Evolutionary conservation across 2,329 filamentous ascomycete genomes (phyloP), one percentile per base, ranked within the genome.

Genomic region (Aquanectria penicillioides): DNA sequence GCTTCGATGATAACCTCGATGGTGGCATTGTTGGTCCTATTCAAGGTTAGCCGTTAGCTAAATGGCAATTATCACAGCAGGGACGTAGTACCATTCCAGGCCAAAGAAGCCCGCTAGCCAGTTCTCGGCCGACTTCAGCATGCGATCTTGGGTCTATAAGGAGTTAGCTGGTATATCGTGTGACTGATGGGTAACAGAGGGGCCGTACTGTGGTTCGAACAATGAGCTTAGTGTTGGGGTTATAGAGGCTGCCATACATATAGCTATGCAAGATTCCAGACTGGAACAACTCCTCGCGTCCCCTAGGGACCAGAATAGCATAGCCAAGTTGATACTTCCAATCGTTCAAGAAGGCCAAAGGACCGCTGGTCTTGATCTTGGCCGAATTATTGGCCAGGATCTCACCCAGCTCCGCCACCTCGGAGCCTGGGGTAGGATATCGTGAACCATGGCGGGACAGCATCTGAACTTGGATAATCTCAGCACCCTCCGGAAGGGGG

Each of bases 61-160:
- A 11, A 18, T 15, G 10, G n/a, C n/a, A n/a, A n/a, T n/a, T 25
- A 6, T 10, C 6, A 8, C 9, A 4, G 11, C 13, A 26, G 7
- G n/a, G 2, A 17, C n/a, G 22, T 20, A 75, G 26, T 67, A 81
- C 80, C 90, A 93, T 41, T 89, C 84, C 0, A 92, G 81, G 1
- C 90, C 90, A 69, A 93, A 93, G 77, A 93, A 93, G 0, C 91
- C 91, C 6, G 90, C 88, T 70, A 93, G 77, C 75, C 92, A 93
- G 73, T 93, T 90, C 73, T 93, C 90, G 3, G 90, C 90, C 33
- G 84, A 89, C 72, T 93, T 88, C 18, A 90, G 78, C 90, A 93
- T 93, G 20, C 91, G 86, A 70, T 91, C 87, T 71, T 93, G 89
- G 1, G 90, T 91, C 78, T 81, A 28, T 2, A 13, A 1, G n/a